These are phyloP conservation scores for Talaromyces liani DNA, from an alignment of 495 filamentous ascomycete species.

Conservation along the genomic window DNA sequence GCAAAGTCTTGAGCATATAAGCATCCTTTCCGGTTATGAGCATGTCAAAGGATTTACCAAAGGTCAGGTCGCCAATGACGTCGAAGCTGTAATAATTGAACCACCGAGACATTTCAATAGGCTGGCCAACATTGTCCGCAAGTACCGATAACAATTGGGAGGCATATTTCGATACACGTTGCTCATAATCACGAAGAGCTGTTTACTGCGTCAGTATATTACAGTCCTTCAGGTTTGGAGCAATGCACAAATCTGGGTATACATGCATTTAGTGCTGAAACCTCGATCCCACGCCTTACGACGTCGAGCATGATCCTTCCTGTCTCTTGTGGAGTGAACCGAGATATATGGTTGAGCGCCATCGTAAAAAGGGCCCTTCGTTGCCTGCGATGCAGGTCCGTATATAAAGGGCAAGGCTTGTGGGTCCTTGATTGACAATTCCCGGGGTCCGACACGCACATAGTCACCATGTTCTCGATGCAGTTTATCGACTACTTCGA, in stretches of 20 bases:
- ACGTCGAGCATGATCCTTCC: conserved; percentile 9
- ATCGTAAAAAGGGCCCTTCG: conserved; percentile 33
- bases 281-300: conserved; percentile 7
- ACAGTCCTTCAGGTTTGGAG: background rate
- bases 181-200: conserved; percentile 11
- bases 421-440: conserved; percentile 19
- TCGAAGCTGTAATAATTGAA: conserved; percentile 40
- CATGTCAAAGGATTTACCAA: conserved; percentile 38
- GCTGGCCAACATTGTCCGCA: conserved; percentile 2
- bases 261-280: conserved; percentile 4
- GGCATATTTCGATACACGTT: conserved; percentile 11
- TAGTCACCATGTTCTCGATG: conserved; percentile 27
- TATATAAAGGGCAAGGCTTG: conserved; percentile 15
- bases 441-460: conserved; percentile 23
- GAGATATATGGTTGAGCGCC: conserved; percentile 6
- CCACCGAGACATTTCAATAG: conserved; percentile 29
- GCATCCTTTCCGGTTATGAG: conserved; percentile 16
- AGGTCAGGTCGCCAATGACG: conserved; percentile 40
- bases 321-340: conserved; percentile 11
- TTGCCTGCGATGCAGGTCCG: conserved; percentile 18
- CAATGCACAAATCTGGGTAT: background rate
- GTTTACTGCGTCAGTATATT: background rate
- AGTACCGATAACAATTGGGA: conserved; percentile 12
- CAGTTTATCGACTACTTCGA: conserved; percentile 21
- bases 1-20: conserved; percentile 13